These are phyloP conservation scores for Aspergillus chevalieri DNA, from an alignment of 2,329 filamentous ascomycete species.

Conservation along the genomic window DNA sequence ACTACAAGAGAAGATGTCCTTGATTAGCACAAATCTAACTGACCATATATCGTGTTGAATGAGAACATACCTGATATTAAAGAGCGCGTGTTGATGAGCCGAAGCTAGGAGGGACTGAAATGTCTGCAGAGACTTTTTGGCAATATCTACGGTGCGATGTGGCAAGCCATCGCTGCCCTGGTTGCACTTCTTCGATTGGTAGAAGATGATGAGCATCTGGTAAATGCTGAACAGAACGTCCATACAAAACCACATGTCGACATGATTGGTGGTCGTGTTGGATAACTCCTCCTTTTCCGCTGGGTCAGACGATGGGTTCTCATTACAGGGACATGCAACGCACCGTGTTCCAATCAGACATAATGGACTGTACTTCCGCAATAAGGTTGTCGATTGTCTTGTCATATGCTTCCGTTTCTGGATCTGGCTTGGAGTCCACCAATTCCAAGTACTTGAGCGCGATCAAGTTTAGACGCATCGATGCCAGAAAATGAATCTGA, in stretches of 20 bases:
- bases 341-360: slow-evolving; percentile 12
- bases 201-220: slow-evolving; percentile 15
- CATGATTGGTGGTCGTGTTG: slow-evolving; percentile 5
- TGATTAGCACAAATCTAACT: neutral
- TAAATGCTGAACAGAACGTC: slow-evolving; percentile 14
- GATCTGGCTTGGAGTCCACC: neutral
- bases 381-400: slow-evolving; percentile 5
- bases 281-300: slow-evolving; percentile 9
- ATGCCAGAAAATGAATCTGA: slow-evolving; percentile 14
- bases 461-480: slow-evolving; percentile 11
- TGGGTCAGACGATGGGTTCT: neutral
- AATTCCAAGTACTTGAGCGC: slow-evolving; percentile 10
- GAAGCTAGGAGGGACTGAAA: neutral
- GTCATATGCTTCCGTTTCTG: slow-evolving; percentile 3
- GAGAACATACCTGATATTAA: slow-evolving; percentile 4
- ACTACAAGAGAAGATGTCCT: neutral
- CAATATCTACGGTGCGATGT: slow-evolving; percentile 7
- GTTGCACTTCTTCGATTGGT: slow-evolving; percentile 11
- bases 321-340: neutral
- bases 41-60: neutral
- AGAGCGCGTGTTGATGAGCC: slow-evolving; percentile 2
- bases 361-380: slow-evolving; percentile 9
- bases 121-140: slow-evolving; percentile 3
- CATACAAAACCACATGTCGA: slow-evolving; percentile 13
- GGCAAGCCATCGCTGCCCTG: slow-evolving; percentile 2